Evolutionary conservation across 768 basidiomycete genomes (phyloP).

Genomic region (Hortiboletus flavorubellus): DNA sequence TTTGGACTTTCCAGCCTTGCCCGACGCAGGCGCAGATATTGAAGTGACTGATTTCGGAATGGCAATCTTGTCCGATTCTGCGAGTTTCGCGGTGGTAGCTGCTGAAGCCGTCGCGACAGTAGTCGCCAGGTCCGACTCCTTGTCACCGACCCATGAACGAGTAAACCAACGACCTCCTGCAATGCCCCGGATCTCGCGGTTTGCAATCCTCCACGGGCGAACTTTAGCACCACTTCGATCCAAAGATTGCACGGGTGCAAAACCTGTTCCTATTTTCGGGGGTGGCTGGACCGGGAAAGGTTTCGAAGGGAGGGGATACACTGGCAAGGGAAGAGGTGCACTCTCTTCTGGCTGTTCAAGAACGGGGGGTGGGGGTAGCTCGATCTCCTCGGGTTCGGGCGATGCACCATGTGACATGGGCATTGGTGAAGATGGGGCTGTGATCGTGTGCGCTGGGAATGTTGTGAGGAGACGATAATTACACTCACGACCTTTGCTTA

Average conservation of each 20-base stretch:
- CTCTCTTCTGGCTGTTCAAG: constrained; percentile 41
- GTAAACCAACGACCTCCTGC: constrained; percentile 82
- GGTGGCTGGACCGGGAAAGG: constrained; percentile 81
- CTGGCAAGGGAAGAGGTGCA: constrained; percentile 51
- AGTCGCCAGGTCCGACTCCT: constrained; percentile 63
- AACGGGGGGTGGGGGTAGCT: constrained; percentile 29
- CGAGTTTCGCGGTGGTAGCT: constrained; percentile 25
- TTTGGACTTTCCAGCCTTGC: constrained; percentile 43
- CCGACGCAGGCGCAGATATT: constrained; percentile 44
- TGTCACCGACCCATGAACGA: constrained; percentile 80
- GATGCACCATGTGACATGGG: constrained; percentile 37
- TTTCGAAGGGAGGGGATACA: constrained; percentile 78
- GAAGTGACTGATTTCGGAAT: constrained; percentile 41
- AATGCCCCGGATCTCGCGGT: constrained; percentile 77
- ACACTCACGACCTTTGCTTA: not conserved
- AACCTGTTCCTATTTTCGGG: constrained; percentile 70
- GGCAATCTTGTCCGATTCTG: constrained; percentile 28
- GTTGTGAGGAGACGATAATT: constrained; percentile 2
- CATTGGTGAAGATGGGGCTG: constrained; percentile 70
- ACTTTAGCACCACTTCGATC: constrained; percentile 61
- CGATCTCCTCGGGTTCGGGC: constrained; percentile 47
- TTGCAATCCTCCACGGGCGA: constrained; percentile 70
- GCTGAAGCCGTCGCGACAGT: constrained; percentile 30
- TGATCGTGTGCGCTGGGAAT: constrained; percentile 54
- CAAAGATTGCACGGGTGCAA: constrained; percentile 62